A percentile compares a stretch with the other conserved stretches of the same genome.
Conservation (phyloP, 371 early-diverging fungal species). For the Funneliformis caledonium region DNA sequence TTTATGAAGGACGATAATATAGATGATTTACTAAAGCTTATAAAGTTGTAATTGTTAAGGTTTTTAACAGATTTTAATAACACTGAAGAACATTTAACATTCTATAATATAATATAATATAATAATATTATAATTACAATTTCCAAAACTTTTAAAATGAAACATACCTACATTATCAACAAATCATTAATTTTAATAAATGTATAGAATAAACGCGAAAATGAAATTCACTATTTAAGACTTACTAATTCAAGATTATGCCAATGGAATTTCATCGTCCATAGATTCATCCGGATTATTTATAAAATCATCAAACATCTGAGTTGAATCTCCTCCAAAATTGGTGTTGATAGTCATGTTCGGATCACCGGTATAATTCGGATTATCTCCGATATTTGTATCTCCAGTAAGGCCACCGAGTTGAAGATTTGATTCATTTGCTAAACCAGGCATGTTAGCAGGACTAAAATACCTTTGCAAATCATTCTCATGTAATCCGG, state of each 20-base stretch:
- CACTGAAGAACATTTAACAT: too few relatives aligned
- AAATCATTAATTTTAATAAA: not conserved
- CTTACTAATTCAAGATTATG: not conserved
- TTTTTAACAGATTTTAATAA: not conserved
- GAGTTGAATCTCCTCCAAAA: not conserved
- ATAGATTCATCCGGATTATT: not conserved
- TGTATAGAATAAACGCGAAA: not conserved
- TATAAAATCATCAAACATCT: not conserved
- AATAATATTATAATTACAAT: too few relatives aligned
- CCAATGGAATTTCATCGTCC: not conserved
- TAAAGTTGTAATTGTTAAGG: too few relatives aligned
- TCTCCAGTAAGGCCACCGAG: not conserved
- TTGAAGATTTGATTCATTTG: not conserved
- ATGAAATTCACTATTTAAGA: not conserved
- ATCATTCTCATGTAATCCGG: not conserved
- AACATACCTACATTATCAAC: not conserved
- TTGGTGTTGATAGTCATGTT: not conserved
- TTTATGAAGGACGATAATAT: not conserved
- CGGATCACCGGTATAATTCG: constrained; percentile 2
- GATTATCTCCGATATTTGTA: not conserved
- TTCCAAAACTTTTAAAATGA: not conserved
- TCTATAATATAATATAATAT: too few relatives aligned
- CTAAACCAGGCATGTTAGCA: not conserved
- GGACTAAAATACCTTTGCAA: constrained; percentile 6
- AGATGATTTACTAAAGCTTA: not conserved